Conservation (phyloP, 2,329 filamentous ascomycete genomes). For the Sporothrix sp. region DNA sequence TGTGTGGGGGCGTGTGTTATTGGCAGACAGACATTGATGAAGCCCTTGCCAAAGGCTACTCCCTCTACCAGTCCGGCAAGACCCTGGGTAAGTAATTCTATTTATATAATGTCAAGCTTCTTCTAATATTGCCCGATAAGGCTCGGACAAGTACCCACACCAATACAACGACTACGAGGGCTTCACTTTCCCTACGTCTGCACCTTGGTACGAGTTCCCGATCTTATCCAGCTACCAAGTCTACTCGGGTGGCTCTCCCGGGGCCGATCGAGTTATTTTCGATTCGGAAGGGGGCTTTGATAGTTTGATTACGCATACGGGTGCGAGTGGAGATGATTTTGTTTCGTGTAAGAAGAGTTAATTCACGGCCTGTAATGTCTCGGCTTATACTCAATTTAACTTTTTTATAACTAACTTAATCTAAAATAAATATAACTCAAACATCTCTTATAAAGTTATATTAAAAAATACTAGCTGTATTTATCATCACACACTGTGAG, state of each 20-base stretch:
- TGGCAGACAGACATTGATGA: conserved; percentile 25
- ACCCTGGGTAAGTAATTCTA: conserved; percentile 22
- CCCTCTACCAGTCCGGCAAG: conserved; percentile 20
- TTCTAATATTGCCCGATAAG: background rate
- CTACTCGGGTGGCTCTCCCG: conserved; percentile 45
- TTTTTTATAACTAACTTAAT: background rate
- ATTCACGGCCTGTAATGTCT: too few species aligned
- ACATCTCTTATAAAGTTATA: background rate
- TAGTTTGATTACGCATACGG: conserved; percentile 55
- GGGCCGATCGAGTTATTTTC: conserved; percentile 54
- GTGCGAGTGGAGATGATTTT: conserved; percentile 53
- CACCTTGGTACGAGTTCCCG: conserved; percentile 36
- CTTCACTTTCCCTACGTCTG: conserved; percentile 30
- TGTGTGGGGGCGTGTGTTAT: conserved; percentile 31
- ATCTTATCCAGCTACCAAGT: conserved; percentile 27
- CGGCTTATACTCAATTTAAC: too few species aligned
- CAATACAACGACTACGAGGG: conserved; percentile 35
- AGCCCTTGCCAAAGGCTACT: conserved; percentile 28
- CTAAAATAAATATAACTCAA: background rate
- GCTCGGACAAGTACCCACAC: conserved; percentile 31
- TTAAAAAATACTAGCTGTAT: too few species aligned
- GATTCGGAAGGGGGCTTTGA: conserved; percentile 44
- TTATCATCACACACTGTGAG: too few species aligned
- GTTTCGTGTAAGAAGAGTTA: conserved; percentile 44
- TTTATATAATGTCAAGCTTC: background rate